These are phyloP conservation scores for Ricinus communis DNA, from an alignment of 345 rosid genomes.

Conservation along the genomic window DNA sequence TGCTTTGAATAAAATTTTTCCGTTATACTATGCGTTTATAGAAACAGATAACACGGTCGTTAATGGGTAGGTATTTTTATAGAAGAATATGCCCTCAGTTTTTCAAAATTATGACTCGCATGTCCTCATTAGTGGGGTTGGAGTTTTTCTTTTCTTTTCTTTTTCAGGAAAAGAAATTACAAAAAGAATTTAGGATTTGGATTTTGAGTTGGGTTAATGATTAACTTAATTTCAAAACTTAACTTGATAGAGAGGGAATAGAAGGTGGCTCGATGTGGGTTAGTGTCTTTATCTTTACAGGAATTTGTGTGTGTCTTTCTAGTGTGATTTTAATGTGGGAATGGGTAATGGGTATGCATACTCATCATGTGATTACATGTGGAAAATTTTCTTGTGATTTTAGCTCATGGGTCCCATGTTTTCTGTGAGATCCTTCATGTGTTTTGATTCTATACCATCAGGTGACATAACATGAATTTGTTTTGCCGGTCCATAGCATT, in stretches of 20 bases:
- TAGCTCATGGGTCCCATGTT: constrained; percentile 28
- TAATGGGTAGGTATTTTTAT: constrained; percentile 31
- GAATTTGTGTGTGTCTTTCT: constrained; percentile 1
- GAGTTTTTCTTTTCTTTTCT: no score
- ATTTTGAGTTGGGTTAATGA: constrained; percentile 14
- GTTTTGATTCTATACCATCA: constrained; percentile 39
- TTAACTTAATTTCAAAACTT: constrained; percentile 9
- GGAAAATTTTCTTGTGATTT: constrained; percentile 15
- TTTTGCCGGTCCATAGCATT: constrained; percentile 25
- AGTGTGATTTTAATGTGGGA: constrained; percentile 26
- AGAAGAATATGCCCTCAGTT: not conserved
- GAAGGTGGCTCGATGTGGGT: constrained; percentile 18
- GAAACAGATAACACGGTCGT: constrained; percentile 38
- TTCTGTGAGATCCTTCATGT: constrained; percentile 40
- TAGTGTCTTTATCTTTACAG: constrained; percentile 16
- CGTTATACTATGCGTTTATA: not conserved
- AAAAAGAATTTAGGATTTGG: not conserved
- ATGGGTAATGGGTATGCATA: constrained; percentile 45
- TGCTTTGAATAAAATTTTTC: not conserved
- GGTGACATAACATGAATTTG: constrained; percentile 39
- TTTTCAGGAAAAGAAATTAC: not conserved
- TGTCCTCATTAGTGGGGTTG: constrained; percentile 14
- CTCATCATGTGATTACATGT: constrained; percentile 66
- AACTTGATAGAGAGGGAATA: constrained; percentile 17
- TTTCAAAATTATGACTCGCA: constrained; percentile 24